Percentiles rank a stretch among this genome's conserved stretches.
Evolutionary conservation across 2,329 filamentous ascomycete genomes (phyloP).

Genomic region (Fusarium ramigenum): DNA sequence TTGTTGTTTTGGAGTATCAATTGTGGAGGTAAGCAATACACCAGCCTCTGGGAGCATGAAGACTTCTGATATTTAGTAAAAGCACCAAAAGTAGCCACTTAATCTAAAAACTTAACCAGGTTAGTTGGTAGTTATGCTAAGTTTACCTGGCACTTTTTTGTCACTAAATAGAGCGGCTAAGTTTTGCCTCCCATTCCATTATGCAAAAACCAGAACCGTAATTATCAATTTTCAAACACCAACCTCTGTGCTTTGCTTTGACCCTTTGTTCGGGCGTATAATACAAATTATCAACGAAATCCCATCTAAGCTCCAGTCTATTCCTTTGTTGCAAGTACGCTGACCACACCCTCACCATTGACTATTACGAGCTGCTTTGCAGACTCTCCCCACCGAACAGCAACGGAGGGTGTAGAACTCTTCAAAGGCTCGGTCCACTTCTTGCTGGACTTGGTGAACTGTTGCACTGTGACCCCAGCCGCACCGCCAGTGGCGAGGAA

Average conservation of each 20-base stretch:
- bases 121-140: not conserved
- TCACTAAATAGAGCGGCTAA: not conserved
- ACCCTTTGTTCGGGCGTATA: conserved; percentile 28
- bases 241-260: conserved; percentile 25
- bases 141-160: not conserved
- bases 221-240: conserved; percentile 41
- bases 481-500: conserved; percentile 86
- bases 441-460: conserved; percentile 89
- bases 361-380: conserved; percentile 80
- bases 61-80: not conserved
- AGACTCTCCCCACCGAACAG: conserved; percentile 79
- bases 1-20: conserved; percentile 5
- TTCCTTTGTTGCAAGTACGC: conserved; percentile 70
- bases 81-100: no score
- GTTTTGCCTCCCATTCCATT: not conserved
- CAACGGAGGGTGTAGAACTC: conserved; percentile 76
- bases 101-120: not conserved
- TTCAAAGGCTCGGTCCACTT: conserved; percentile 87
- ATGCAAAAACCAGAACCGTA: conserved; percentile 19
- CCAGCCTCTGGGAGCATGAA: not conserved
- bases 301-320: conserved; percentile 35
- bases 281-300: conserved; percentile 29
- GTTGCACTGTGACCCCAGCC: conserved; percentile 84
- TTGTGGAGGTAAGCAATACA: not conserved
- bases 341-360: conserved; percentile 78